Base-by-base conservation (phyloP, 257 asterid species). In the Lavandula angustifolia region DNA sequence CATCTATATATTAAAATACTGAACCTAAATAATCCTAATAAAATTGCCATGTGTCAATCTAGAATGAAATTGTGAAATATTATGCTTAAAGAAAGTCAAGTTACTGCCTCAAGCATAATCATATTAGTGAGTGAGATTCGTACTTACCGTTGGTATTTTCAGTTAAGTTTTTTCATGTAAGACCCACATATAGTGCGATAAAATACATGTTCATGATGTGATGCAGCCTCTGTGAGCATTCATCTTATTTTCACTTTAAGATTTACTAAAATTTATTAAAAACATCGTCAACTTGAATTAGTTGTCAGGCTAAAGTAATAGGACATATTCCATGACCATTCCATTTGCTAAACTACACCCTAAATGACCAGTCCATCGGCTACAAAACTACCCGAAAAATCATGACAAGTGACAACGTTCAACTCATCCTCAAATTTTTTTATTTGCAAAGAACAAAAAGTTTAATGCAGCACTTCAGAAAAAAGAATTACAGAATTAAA, bases 31-130 rank as follows among this genome's bases (percentile, higher is more conserved):
- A 37, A n/a, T 46, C 67, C 35, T 16, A 5, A 17, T 32, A 46
- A 44, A 46, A 62, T 16, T 62, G 43, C 34, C 53, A 46, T 62
- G 56, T 32, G 58, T 29, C 48, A 22, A 10, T 33, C 16, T 14
- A 34, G 16, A 48, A 37, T 48, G 35, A 33, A 32, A n/a, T 31
- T 11, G 9, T 9, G n/a, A 60, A 38, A 42, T 22, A 61, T 47
- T 33, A 52, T 13, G 41, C 68, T 13, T 32, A 31, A 47, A 37
- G 56, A 46, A 47, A 18, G 57, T 62, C 4, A 32, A 32, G 1
- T 29, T 33, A 62, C 17, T 9, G 33, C 57, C 38, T 33, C 9
- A 47, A 44, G 7, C 9, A 12, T 12, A 7, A 7, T 35, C 13
- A 31, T 44, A n/a, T 3, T 9, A 60, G 17, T 7, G 50, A 42